These are phyloP conservation scores for Fusarium fujikuroi DNA, from an alignment of 2,329 filamentous ascomycete species.

Conservation along the genomic window DNA sequence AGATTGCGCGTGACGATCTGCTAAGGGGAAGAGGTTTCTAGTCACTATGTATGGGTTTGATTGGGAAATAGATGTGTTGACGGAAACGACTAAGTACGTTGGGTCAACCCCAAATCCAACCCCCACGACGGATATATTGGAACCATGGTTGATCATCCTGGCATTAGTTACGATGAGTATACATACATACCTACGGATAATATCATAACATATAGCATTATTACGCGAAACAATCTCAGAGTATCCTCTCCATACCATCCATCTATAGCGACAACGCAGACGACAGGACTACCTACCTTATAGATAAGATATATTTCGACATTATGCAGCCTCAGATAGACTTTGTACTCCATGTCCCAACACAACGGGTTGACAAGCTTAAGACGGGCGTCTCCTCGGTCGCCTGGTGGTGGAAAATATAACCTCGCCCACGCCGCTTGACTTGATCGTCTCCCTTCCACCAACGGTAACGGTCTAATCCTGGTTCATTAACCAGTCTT, in stretches of 20 bases:
- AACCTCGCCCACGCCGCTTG: slow-evolving; percentile 34
- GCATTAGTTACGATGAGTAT: slow-evolving; percentile 16
- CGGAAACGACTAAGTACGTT: slow-evolving; percentile 12
- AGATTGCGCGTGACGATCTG: slow-evolving; percentile 5
- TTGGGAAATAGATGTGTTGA: slow-evolving; percentile 16
- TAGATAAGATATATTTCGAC: slow-evolving; percentile 10
- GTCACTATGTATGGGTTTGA: not conserved
- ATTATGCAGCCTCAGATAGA: not conserved
- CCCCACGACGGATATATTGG: slow-evolving; percentile 28
- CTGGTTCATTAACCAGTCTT: slow-evolving; percentile 33
- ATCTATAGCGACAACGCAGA: not conserved
- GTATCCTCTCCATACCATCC: not conserved
- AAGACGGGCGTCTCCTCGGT: slow-evolving; percentile 27
- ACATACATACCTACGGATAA: not conserved
- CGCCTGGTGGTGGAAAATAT: slow-evolving; percentile 47
- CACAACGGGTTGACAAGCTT: slow-evolving; percentile 18
- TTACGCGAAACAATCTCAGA: not conserved
- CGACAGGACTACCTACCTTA: not conserved
- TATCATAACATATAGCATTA: slow-evolving; percentile 2
- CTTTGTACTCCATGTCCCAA: slow-evolving; percentile 20
- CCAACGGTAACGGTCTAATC: slow-evolving; percentile 42
- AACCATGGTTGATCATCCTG: slow-evolving; percentile 13
- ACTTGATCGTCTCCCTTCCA: slow-evolving; percentile 40
- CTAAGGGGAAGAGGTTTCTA: not conserved
- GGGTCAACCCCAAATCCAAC: slow-evolving; percentile 28